phyloP scores from a whole-genome alignment of 345 rosid species.

The Conringia planisiliqua region DNA sequence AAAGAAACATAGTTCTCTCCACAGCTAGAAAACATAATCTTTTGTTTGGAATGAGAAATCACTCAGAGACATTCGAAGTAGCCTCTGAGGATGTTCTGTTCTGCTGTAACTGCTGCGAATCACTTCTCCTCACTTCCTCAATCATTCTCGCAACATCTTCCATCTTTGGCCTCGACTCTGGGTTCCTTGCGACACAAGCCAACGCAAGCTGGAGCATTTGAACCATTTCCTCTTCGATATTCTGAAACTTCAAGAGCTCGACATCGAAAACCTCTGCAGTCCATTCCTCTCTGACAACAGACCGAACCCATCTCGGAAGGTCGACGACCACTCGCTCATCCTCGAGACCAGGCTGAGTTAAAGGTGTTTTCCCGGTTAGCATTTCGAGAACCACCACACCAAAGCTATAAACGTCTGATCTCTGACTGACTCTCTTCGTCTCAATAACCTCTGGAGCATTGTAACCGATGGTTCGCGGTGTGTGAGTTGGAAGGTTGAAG shows the following conservation, averaged over 20 bases:
- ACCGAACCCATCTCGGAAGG: conserved; percentile 85
- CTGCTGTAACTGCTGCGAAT: conserved; percentile 28
- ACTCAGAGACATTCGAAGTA: conserved; percentile 45
- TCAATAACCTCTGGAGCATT: conserved; percentile 73
- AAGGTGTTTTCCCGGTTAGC: conserved; percentile 73
- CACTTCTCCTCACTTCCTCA: conserved; percentile 55
- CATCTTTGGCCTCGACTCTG: conserved; percentile 60
- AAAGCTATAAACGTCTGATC: conserved; percentile 80
- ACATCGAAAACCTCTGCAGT: conserved; percentile 87
- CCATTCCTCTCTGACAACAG: conserved; percentile 86
- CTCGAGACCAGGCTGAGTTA: conserved; percentile 53
- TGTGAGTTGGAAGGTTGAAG: conserved; percentile 48
- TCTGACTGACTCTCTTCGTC: conserved; percentile 52
- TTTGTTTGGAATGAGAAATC: neutral
- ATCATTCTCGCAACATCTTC: conserved; percentile 65
- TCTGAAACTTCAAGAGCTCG: conserved; percentile 59
- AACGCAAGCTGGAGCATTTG: conserved; percentile 81
- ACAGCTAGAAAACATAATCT: neutral
- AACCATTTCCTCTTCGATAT: conserved; percentile 79
- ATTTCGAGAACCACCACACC: conserved; percentile 80
- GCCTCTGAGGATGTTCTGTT: conserved; percentile 59
- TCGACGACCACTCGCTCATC: conserved; percentile 48
- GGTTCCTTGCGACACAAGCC: conserved; percentile 56
- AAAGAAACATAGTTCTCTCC: neutral
- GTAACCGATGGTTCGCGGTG: conserved; percentile 56